Percentiles rank a stretch among this genome's conserved stretches.
Evolutionary conservation across 192 early-diverging fungal species (phyloP).

Genomic region (Jimgerdemannia lactiflua): DNA sequence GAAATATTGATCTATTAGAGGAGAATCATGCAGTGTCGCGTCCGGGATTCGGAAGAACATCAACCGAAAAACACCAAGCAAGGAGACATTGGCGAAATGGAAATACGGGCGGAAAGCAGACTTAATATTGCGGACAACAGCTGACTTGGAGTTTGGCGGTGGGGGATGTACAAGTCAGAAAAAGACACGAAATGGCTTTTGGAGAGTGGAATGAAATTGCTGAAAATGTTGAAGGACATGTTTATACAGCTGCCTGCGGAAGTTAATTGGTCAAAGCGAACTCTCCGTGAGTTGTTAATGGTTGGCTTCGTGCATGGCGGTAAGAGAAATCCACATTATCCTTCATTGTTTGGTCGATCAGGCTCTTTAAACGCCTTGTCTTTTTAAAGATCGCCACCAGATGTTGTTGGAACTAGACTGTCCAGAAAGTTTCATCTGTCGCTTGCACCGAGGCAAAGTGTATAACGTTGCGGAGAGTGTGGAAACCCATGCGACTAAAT

Average conservation of each 20-base stretch:
- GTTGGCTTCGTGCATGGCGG: neutral
- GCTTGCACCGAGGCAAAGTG: neutral
- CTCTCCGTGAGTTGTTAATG: neutral
- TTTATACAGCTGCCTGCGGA: neutral
- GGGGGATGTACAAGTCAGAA: neutral
- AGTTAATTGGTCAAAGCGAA: neutral
- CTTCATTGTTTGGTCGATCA: neutral
- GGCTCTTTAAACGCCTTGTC: neutral
- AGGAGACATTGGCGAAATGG: no score
- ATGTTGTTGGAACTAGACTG: slow-evolving; percentile 11
- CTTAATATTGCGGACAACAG: neutral
- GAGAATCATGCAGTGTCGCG: neutral
- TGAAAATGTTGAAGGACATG: slow-evolving; percentile 14
- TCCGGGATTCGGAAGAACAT: slow-evolving; percentile 3
- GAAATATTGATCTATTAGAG: neutral
- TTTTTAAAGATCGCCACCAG: slow-evolving; percentile 2
- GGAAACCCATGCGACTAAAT: neutral
- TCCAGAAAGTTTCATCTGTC: slow-evolving; percentile 1
- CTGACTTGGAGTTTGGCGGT: neutral
- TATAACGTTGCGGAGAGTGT: slow-evolving; percentile 2
- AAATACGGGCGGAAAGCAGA: neutral
- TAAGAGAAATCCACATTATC: neutral
- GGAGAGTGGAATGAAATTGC: slow-evolving; percentile 10
- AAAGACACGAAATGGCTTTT: neutral
- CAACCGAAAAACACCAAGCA: neutral